phyloP scores from a whole-genome alignment of 2,329 filamentous ascomycete genomes.

The Amauroascus niger region DNA sequence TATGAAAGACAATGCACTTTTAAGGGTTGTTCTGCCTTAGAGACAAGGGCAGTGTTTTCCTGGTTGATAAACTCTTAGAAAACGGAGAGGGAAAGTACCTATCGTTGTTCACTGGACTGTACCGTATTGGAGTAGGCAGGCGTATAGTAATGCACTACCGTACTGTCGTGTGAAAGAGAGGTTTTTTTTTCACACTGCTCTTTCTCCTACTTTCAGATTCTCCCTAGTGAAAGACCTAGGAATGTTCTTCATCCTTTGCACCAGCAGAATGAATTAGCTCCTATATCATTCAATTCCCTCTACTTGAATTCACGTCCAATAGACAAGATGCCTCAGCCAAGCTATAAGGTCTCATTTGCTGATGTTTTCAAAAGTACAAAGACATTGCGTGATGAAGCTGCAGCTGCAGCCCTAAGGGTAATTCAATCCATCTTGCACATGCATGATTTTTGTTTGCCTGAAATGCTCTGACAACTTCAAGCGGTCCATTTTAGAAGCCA shows the following conservation, averaged over 20 bases:
- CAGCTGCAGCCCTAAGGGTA: constrained; percentile 16
- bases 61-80: no score
- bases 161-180: not conserved
- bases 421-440: not conserved
- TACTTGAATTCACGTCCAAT: not conserved
- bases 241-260: no score
- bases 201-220: not conserved
- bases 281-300: not conserved
- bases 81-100: no score
- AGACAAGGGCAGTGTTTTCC: no score
- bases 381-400: constrained; percentile 17
- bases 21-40: no score
- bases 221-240: no score
- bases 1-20: no score
- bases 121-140: not conserved
- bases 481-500: constrained; percentile 6
- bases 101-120: not conserved
- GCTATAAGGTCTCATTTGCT: constrained; percentile 17
- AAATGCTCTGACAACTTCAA: constrained; percentile 1
- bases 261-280: no score
- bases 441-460: not conserved
- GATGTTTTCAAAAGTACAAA: constrained; percentile 21
- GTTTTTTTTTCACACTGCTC: not conserved
- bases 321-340: constrained; percentile 9
- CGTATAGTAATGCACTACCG: not conserved